Evolutionary conservation across 2,329 filamentous ascomycete genomes (phyloP).

Genomic region (Aspergillus puulaauensis): DNA sequence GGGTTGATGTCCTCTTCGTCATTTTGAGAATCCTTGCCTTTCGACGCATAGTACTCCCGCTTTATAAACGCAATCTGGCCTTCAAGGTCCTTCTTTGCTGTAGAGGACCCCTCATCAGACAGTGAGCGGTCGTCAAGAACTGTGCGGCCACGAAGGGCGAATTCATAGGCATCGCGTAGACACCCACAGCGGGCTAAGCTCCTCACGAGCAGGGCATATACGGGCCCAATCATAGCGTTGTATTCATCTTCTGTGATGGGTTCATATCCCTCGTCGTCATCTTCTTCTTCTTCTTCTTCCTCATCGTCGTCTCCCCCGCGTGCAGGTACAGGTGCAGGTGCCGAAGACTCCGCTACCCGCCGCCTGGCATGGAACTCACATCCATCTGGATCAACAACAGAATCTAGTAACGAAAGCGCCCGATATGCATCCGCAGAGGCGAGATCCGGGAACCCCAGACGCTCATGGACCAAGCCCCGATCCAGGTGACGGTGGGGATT

Average conservation of each 20-base stretch:
- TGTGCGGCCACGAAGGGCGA: conserved; percentile 30
- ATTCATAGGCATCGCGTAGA: conserved; percentile 42
- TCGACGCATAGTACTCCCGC: conserved; percentile 20
- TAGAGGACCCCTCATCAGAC: neutral
- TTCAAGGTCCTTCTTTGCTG: conserved; percentile 18
- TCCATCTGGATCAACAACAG: conserved; percentile 68
- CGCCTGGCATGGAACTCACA: conserved; percentile 77
- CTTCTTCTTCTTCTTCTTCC: conserved; percentile 35
- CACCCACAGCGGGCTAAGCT: conserved; percentile 40
- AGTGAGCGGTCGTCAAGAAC: conserved; percentile 21
- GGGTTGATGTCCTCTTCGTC: conserved; percentile 25
- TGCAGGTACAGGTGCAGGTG: neutral
- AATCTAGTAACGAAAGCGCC: conserved; percentile 82
- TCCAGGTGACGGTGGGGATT: conserved; percentile 42
- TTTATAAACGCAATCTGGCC: conserved; percentile 31
- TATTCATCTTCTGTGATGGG: conserved; percentile 35
- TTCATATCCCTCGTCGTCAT: conserved; percentile 38
- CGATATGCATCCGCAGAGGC: conserved; percentile 88
- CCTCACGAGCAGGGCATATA: conserved; percentile 38
- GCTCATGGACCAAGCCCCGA: conserved; percentile 68
- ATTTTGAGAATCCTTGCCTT: neutral
- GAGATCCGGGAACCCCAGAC: conserved; percentile 83
- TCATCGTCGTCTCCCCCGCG: conserved; percentile 13
- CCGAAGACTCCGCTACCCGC: conserved; percentile 37
- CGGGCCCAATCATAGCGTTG: conserved; percentile 34